Percentiles rank a stretch among this genome's conserved stretches.
Evolutionary conservation across 2,329 filamentous ascomycete genomes (phyloP).

Genomic region (Aspergillus caelatus): DNA sequence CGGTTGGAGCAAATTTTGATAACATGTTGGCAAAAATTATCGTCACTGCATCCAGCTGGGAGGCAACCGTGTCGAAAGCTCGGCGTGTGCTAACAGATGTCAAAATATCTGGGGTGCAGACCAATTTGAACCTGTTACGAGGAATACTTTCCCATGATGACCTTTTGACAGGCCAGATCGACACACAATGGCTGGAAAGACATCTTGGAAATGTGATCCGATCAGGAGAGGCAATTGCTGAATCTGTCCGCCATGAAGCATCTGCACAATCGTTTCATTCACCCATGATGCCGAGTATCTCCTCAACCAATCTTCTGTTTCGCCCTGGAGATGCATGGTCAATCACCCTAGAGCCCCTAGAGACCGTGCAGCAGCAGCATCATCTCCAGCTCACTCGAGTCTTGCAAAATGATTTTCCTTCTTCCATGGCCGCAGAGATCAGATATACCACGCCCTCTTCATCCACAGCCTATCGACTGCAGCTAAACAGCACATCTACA

Average conservation of each 20-base stretch:
- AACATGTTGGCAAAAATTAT: conserved; percentile 63
- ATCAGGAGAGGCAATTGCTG: conserved; percentile 33
- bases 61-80: conserved; percentile 56
- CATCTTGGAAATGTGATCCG: conserved; percentile 48
- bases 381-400: conserved; percentile 59
- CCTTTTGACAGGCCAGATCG: conserved; percentile 52
- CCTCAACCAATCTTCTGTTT: conserved; percentile 51
- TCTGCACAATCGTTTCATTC: not conserved
- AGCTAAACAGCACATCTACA: conserved; percentile 50
- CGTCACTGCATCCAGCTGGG: conserved; percentile 57
- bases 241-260: conserved; percentile 9
- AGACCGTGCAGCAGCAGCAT: conserved; percentile 36
- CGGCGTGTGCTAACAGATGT: conserved; percentile 59
- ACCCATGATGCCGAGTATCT: conserved; percentile 16
- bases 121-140: conserved; percentile 58
- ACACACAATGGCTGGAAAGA: conserved; percentile 62
- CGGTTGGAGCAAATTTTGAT: conserved; percentile 61
- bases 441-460: conserved; percentile 48
- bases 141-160: conserved; percentile 56
- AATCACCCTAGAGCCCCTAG: conserved; percentile 48
- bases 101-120: conserved; percentile 59
- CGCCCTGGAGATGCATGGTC: conserved; percentile 64
- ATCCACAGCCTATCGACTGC: conserved; percentile 49
- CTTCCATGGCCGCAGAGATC: conserved; percentile 57
- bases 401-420: conserved; percentile 63